Evolutionary conservation across 768 basidiomycete genomes (phyloP).

Genomic region (Leccinum ochraceum): DNA sequence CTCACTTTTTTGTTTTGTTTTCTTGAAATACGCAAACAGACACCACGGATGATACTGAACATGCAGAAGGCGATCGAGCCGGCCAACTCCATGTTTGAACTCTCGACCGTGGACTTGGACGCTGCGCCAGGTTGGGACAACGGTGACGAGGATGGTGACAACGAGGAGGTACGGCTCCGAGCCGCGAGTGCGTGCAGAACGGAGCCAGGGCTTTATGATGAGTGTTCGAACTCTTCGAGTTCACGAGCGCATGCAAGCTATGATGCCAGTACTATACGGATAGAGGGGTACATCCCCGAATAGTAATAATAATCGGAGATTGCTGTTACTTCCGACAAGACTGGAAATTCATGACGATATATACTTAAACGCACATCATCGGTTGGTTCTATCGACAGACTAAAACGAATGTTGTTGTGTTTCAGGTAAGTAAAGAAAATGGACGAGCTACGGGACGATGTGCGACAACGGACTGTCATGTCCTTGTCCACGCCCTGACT

Average conservation of each 20-base stretch:
- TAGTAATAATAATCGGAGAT: too few species aligned
- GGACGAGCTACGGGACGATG: neutral
- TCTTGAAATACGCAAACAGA: slow-evolving; percentile 5
- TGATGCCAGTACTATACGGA: too few species aligned
- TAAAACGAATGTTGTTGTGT: neutral
- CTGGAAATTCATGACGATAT: neutral
- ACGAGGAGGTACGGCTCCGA: too few species aligned
- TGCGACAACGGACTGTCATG: too few species aligned
- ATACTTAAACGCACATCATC: neutral
- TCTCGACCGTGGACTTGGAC: neutral
- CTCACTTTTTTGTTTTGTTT: too few species aligned
- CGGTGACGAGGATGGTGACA: too few species aligned
- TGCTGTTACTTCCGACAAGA: neutral
- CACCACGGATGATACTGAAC: slow-evolving; percentile 24
- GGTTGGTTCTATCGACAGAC: neutral
- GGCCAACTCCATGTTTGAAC: neutral
- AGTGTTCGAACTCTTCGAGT: too few species aligned
- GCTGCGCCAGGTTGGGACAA: neutral
- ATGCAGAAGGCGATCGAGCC: slow-evolving; percentile 14
- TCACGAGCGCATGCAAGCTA: too few species aligned
- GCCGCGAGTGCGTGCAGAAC: too few species aligned
- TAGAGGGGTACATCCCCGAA: too few species aligned
- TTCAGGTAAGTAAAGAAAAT: neutral
- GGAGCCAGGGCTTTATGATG: too few species aligned
- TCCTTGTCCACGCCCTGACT: too few species aligned